Evolutionary conservation across 805 yeast species (phyloP).

Genomic region (Torulaspora microellipsoides): DNA sequence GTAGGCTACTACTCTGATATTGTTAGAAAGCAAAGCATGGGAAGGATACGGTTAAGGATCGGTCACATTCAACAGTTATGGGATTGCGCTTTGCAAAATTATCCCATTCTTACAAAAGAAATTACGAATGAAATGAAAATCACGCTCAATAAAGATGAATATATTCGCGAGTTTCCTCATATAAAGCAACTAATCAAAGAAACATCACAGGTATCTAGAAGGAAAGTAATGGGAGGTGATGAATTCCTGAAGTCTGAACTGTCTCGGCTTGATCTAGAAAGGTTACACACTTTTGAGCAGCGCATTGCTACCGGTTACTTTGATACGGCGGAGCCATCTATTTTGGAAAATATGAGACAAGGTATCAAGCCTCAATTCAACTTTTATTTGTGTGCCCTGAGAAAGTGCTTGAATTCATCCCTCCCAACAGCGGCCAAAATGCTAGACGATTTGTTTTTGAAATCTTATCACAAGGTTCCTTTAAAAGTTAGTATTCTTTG

Average conservation of each 20-base stretch:
- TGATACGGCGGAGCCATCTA: constrained; percentile 12
- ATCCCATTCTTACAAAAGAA: constrained; percentile 21
- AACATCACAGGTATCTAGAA: constrained; percentile 1
- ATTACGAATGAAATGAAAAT: constrained; percentile 23
- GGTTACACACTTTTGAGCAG: constrained; percentile 7
- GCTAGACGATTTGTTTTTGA: constrained; percentile 17
- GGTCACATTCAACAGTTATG: constrained; percentile 20
- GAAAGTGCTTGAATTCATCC: constrained; percentile 15
- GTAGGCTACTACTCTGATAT: constrained; percentile 18
- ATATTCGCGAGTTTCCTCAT: constrained; percentile 15
- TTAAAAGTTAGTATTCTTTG: constrained; percentile 25
- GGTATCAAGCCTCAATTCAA: constrained; percentile 22
- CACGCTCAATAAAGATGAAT: constrained; percentile 10
- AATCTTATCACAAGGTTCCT: constrained; percentile 17
- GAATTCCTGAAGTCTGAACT: constrained; percentile 7
- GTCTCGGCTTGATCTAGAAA: constrained; percentile 12
- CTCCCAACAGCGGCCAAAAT: constrained; percentile 16
- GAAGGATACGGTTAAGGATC: constrained; percentile 6
- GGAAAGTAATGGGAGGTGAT: constrained; percentile 6
- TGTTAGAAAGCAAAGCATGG: constrained; percentile 6
- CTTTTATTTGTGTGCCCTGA: constrained; percentile 20
- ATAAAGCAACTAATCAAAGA: constrained; percentile 4
- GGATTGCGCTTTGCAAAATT: constrained; percentile 18
- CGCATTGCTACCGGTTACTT: constrained; percentile 9
- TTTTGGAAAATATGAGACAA: constrained; percentile 20